A percentile compares a stretch with the other conserved stretches of the same genome.
Evolutionary conservation across 2,329 filamentous ascomycete species (phyloP).

Genomic region (Alternaria postmessia): DNA sequence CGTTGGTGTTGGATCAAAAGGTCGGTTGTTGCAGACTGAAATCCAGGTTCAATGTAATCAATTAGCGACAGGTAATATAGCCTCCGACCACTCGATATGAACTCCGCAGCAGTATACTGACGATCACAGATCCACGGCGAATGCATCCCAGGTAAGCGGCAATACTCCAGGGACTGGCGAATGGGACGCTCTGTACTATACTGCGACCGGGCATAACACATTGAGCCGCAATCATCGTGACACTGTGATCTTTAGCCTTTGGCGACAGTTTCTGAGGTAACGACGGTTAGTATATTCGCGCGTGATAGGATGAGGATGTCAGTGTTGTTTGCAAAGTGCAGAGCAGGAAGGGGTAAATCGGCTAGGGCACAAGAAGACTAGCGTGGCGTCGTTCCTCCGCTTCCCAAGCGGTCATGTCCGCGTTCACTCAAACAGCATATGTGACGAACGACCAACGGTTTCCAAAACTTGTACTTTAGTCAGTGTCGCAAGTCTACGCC

Average conservation of each 20-base stretch:
- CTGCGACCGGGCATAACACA: conserved; percentile 23
- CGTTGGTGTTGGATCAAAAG: neutral
- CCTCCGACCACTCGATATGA: conserved; percentile 28
- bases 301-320: neutral
- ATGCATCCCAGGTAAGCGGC: conserved; percentile 21
- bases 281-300: neutral
- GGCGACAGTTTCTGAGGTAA: neutral
- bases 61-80: conserved; percentile 37
- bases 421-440: neutral
- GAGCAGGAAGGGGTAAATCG: neutral
- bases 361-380: neutral
- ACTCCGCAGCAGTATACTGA: conserved; percentile 8
- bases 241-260: neutral
- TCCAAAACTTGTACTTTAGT: neutral
- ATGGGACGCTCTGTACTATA: conserved; percentile 17
- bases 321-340: neutral
- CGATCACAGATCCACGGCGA: conserved; percentile 11
- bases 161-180: conserved; percentile 13
- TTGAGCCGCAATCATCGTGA: conserved; percentile 33
- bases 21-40: conserved; percentile 14
- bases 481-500: neutral
- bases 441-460: neutral
- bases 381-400: neutral
- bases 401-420: neutral
- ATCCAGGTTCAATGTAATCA: conserved; percentile 42